phyloP scores from a whole-genome alignment of 495 filamentous ascomycete genomes.

The Bacidia rubella region DNA sequence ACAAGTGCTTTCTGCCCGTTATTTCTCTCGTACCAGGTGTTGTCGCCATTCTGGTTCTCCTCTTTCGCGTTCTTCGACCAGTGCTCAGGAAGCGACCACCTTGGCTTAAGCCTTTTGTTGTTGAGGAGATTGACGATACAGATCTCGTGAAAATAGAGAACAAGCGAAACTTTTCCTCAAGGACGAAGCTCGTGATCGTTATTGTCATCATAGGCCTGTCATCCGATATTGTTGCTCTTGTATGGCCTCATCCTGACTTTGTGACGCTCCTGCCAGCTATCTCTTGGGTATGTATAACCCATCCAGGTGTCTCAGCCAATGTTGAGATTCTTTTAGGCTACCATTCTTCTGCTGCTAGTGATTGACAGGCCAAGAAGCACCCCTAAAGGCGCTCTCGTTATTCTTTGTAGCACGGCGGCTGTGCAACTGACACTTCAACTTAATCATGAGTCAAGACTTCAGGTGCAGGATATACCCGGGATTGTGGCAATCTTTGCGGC shows the following conservation, averaged over 20 bases:
- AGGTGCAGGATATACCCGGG: constrained; percentile 25
- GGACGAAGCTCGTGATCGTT: background rate
- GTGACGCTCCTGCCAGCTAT: constrained; percentile 22
- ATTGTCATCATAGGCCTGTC: constrained; percentile 21
- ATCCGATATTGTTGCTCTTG: constrained; percentile 28
- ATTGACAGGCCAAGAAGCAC: constrained; percentile 35
- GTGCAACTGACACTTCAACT: constrained; percentile 27
- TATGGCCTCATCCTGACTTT: constrained; percentile 21
- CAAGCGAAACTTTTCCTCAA: background rate
- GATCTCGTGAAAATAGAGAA: background rate
- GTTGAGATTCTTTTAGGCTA: no score
- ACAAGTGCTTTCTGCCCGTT: constrained; percentile 33
- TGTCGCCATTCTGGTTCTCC: constrained; percentile 27
- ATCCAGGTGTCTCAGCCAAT: no score
- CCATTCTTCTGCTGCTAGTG: constrained; percentile 30
- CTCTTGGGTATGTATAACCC: constrained; percentile 39
- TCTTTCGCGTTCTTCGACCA: constrained; percentile 24
- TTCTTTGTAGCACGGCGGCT: constrained; percentile 24
- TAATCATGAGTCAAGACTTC: constrained; percentile 16
- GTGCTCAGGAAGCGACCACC: constrained; percentile 24
- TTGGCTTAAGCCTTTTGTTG: constrained; percentile 39
- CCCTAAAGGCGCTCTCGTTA: constrained; percentile 28
- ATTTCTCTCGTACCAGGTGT: constrained; percentile 33
- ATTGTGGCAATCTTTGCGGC: constrained; percentile 31
- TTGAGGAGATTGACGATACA: constrained; percentile 17